A percentile compares a stretch with the other conserved stretches of the same genome.
Conservation (phyloP, 2,329 filamentous ascomycete species). For the Nothophoma quercina region DNA sequence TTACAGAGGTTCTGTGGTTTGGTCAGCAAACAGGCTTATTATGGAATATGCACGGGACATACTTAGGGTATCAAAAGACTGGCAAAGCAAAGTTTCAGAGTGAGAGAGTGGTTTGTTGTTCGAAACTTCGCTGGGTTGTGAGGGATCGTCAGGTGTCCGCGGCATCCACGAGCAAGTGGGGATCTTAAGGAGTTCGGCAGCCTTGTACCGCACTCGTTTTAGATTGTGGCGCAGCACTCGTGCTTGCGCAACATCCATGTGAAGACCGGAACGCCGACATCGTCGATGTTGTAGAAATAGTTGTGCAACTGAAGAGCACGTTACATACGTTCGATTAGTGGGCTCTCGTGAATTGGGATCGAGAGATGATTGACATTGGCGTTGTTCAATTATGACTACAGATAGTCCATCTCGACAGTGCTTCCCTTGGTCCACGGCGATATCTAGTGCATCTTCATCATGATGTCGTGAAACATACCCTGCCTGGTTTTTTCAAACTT, state of each 20-base stretch:
- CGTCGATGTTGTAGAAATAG: neutral
- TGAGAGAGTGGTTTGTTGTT: slow-evolving; percentile 11
- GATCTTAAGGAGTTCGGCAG: slow-evolving; percentile 14
- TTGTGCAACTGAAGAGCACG: too few relatives aligned
- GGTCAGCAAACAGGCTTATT: neutral
- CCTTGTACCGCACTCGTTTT: slow-evolving; percentile 12
- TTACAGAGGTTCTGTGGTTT: neutral
- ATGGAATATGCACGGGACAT: neutral
- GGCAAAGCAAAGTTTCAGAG: neutral
- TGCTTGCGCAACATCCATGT: neutral
- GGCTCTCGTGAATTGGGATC: too few relatives aligned
- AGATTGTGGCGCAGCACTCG: slow-evolving; percentile 16
- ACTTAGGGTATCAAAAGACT: neutral
- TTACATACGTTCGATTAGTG: too few relatives aligned
- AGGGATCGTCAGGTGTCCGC: slow-evolving; percentile 12
- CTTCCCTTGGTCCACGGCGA: neutral
- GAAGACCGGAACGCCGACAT: neutral
- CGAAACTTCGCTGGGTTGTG: slow-evolving; percentile 10
- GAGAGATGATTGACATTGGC: too few relatives aligned
- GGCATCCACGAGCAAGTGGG: slow-evolving; percentile 14
- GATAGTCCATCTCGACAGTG: too few relatives aligned
- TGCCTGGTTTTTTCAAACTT: slow-evolving; percentile 60
- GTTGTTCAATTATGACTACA: too few relatives aligned
- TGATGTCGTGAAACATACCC: slow-evolving; percentile 42
- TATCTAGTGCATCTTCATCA: slow-evolving; percentile 28